phyloP scores from a whole-genome alignment of 202 grass and related monocot genomes.

The Schoenoplectus tabernaemontani region DNA sequence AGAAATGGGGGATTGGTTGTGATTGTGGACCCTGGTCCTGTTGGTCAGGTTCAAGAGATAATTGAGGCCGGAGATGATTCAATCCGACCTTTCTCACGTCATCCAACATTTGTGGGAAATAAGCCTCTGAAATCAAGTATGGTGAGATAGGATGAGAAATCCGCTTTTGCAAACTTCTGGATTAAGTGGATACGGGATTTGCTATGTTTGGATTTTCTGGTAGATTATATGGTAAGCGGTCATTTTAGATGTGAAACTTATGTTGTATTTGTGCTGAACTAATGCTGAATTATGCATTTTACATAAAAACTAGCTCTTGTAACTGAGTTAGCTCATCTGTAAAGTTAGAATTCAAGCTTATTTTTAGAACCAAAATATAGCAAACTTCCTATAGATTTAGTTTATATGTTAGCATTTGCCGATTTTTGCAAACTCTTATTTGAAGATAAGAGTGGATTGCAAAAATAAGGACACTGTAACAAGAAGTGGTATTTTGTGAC shows the following conservation, averaged over 20 bases:
- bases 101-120: background rate
- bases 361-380: background rate
- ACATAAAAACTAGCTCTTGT: background rate
- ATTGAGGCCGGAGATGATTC: conserved; percentile 19
- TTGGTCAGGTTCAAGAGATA: conserved; percentile 19
- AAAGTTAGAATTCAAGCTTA: background rate
- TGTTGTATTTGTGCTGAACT: background rate
- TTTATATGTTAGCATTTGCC: background rate
- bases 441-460: conserved; percentile 10
- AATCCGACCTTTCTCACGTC: conserved; percentile 9
- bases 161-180: background rate
- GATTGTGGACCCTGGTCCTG: conserved; percentile 12
- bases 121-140: conserved; percentile 27
- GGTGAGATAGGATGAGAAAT: conserved; percentile 4
- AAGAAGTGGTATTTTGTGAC: conserved; percentile 42
- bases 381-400: background rate
- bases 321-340: conserved; percentile 5
- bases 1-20: background rate
- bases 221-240: background rate
- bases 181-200: background rate
- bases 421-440: background rate
- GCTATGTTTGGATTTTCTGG: background rate
- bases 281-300: conserved; percentile 1
- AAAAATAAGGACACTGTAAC: conserved; percentile 7
- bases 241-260: conserved; percentile 5